phyloP scores from a whole-genome alignment of 176 grass and related monocot genomes.

The Chloris gayana region DNA sequence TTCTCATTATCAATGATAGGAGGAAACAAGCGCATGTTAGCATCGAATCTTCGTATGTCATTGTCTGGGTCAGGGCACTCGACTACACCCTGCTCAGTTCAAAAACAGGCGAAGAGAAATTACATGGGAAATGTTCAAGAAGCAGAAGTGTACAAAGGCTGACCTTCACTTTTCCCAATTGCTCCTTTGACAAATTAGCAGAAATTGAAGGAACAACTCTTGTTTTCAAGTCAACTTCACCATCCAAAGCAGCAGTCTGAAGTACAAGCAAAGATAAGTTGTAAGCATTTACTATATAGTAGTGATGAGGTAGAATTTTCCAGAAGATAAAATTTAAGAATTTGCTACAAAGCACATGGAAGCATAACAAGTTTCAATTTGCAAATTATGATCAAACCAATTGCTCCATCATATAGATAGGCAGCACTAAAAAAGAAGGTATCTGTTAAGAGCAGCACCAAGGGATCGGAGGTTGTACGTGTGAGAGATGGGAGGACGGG shows the following conservation, averaged over 20 bases:
- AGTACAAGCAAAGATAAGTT: conserved; percentile 10
- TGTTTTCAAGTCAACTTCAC: conserved; percentile 96
- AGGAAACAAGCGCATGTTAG: conserved; percentile 77
- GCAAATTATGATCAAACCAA: not conserved
- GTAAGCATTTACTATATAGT: not conserved
- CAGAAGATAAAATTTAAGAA: not conserved
- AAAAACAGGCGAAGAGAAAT: conserved; percentile 38
- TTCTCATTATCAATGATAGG: conserved; percentile 69
- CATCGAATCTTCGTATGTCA: conserved; percentile 92
- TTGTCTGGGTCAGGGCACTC: conserved; percentile 92
- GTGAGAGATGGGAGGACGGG: too few relatives aligned
- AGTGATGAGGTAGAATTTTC: not conserved
- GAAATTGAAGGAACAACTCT: conserved; percentile 66
- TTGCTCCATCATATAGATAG: not conserved
- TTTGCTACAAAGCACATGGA: not conserved
- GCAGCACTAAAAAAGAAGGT: not conserved
- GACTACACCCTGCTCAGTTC: conserved; percentile 72
- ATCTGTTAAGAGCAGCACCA: too few relatives aligned
- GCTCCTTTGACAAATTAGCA: conserved; percentile 58
- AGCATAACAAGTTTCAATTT: not conserved
- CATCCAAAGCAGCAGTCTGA: conserved; percentile 95
- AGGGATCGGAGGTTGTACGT: too few relatives aligned
- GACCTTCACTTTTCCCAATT: conserved; percentile 72
- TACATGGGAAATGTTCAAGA: conserved; percentile 29
- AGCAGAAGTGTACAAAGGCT: conserved; percentile 38